Evolutionary conservation across 352 stramenopile species (phyloP), one percentile per base, ranked within the genome.

Genomic region (Plasmopara muralis): DNA sequence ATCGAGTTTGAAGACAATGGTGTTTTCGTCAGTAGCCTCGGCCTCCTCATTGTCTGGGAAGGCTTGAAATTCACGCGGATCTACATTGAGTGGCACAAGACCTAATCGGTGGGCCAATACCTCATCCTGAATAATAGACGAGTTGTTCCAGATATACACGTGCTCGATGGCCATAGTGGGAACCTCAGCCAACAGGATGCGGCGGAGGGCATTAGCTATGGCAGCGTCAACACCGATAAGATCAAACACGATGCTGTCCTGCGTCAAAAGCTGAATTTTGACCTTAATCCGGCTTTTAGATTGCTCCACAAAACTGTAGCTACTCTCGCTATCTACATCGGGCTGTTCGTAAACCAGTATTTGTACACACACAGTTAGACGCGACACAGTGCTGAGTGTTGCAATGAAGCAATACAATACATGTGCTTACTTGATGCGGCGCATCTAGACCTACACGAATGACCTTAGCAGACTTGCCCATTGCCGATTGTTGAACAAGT

Each of bases 1-100:
- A 42, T 97, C 84, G 18, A 98, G 73, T 72, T 95, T 93, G 62
- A 98, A 98, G 12, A 98, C 95, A 55, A 98, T 83, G 4, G 94
- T 98, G 75, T 98, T 98, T 48, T 95, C 83, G 72, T 98, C 94
- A 0, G 89, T 98, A 15, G 85, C 72, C 44, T 96, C 89, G 3
- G 83, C 85, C 52, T 96, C 85, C 33, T 95, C 85, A 43, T 93
- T 74, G 53, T 93, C 82, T 20, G 83, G 74, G 52, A 93, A 93
- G 10, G 78, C 67, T 64, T 93, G 80, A 60, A 93, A 93, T 61
- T 93, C 83, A 41, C 83, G 78, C 28, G 83, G 83, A 60, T 93
- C 78, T 33, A 91, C 80, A 54, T 77, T 84, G 28, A 93, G 71
- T 47, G 85, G 87, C 42, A 95, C 80, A 14, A 96, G 76, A 0